Conservation (phyloP, 805 yeast genomes). For the Suhomyces pyralidae region DNA sequence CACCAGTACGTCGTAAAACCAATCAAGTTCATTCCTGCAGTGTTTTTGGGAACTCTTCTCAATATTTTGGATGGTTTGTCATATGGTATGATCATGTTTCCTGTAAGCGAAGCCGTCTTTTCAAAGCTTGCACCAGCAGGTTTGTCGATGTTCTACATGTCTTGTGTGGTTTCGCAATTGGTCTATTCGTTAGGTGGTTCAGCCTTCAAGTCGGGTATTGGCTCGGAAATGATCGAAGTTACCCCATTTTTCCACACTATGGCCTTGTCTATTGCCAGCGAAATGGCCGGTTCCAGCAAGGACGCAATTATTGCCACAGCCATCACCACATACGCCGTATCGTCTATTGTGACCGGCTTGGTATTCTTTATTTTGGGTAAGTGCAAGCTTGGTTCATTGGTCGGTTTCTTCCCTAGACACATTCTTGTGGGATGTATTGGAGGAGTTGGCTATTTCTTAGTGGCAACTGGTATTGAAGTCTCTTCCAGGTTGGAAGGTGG, state of each 20-base stretch:
- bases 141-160: slow-evolving; percentile 87
- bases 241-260: slow-evolving; percentile 96
- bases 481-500: slow-evolving; percentile 79
- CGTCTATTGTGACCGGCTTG: slow-evolving; percentile 82
- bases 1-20: slow-evolving; percentile 30
- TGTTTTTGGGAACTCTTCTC: slow-evolving; percentile 75
- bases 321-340: slow-evolving; percentile 76
- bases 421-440: slow-evolving; percentile 96
- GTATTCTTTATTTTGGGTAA: slow-evolving; percentile 77
- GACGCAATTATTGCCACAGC: slow-evolving; percentile 77
- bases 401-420: slow-evolving; percentile 95
- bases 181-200: slow-evolving; percentile 90
- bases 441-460: slow-evolving; percentile 92
- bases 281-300: slow-evolving; percentile 48
- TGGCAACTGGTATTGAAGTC: slow-evolving; percentile 89
- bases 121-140: slow-evolving; percentile 83
- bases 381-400: slow-evolving; percentile 76
- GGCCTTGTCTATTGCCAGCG: slow-evolving; percentile 68
- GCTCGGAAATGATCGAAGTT: slow-evolving; percentile 98
- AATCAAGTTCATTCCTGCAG: slow-evolving; percentile 65
- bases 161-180: slow-evolving; percentile 85
- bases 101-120: slow-evolving; percentile 77
- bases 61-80: slow-evolving; percentile 91
- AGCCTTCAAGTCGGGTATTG: slow-evolving; percentile 85
- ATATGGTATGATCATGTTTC: slow-evolving; percentile 97